Evolutionary conservation across 805 yeast species (phyloP), one percentile per base, ranked within the genome.

Genomic region (Wickerhamomyces silvicola): DNA sequence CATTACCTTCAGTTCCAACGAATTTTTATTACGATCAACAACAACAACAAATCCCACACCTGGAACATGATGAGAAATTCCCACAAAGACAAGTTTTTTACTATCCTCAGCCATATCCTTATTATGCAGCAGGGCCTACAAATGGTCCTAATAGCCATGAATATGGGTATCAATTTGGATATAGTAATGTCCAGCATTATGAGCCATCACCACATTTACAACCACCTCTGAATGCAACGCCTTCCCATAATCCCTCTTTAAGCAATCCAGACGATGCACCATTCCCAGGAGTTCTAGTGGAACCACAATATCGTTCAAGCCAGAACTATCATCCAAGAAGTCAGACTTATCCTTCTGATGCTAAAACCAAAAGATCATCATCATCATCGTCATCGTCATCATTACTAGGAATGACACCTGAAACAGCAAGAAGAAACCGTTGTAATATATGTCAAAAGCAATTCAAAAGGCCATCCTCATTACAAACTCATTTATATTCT

Each of bases 401-500:
- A 1, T 41, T 51, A 17, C 37, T 45, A 11, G 59, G 61, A 3
- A 66, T 63, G 70, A 54, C 66, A 1, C 64, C 66, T 4, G 66
- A 62, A 42, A 65, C 71, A 2, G 69, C 70, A 0, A 58, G 57
- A 25, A 45, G 66, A 29, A 72, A 72, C 44, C 56, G 72, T 31
- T 64, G 69, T 37, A 58, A 53, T 11, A 68, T 77, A 12, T 85
- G 95, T 54, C 68, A 73, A 28, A 84, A 85, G 53, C 76, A 73
- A 33, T 86, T 86, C 61, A 79, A 83, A 45, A 71, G 94, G 49
- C 88, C 94, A 7, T 78, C 87, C 9, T 84, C 92, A 1, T 62
- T 85, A 34, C 80, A 78, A 41, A 85, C 88, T 4, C 95, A 86
- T 56, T 64, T 70, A 42, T 72, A 84, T 42, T 80, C 83, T 6